Conservation (phyloP, 768 basidiomycete genomes). For the Pisolithus marmoratus region DNA sequence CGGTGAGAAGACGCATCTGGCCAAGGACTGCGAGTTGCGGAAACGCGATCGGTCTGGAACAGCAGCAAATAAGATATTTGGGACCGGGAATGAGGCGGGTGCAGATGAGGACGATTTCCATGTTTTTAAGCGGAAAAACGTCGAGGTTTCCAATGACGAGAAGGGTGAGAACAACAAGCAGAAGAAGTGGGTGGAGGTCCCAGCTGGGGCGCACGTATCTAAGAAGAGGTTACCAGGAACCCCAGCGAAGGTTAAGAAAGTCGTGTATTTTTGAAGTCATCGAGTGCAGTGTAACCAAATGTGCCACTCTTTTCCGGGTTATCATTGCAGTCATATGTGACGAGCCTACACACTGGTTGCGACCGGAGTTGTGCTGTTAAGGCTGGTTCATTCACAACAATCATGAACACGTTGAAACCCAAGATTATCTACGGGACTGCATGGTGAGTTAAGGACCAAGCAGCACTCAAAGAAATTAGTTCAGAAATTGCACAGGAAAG, state of each 20-base stretch:
- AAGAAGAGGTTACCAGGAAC: slow-evolving; percentile 26
- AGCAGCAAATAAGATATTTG: slow-evolving; percentile 15
- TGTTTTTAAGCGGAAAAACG: slow-evolving; percentile 58
- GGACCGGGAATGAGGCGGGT: slow-evolving; percentile 48
- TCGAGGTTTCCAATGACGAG: slow-evolving; percentile 57
- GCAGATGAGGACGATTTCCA: slow-evolving; percentile 98
- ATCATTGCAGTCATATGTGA: no score
- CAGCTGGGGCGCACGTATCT: slow-evolving; percentile 38
- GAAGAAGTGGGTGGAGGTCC: slow-evolving; percentile 38
- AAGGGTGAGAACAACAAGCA: slow-evolving; percentile 36
- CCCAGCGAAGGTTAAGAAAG: slow-evolving; percentile 35
- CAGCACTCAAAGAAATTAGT: not conserved
- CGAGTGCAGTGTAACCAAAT: not conserved
- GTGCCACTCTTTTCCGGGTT: not conserved
- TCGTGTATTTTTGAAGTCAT: slow-evolving; percentile 39
- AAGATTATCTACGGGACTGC: slow-evolving; percentile 60
- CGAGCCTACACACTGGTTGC: no score
- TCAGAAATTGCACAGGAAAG: slow-evolving; percentile 52
- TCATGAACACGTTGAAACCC: slow-evolving; percentile 30
- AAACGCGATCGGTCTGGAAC: slow-evolving; percentile 43
- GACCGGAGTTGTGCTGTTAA: not conserved
- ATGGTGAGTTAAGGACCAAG: slow-evolving; percentile 36
- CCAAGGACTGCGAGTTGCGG: slow-evolving; percentile 71
- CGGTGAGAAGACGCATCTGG: slow-evolving; percentile 77
- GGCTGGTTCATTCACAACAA: not conserved